Evolutionary conservation across 2,329 filamentous ascomycete genomes (phyloP), one percentile per base, ranked within the genome.

Genomic region (Penicillium sp.): DNA sequence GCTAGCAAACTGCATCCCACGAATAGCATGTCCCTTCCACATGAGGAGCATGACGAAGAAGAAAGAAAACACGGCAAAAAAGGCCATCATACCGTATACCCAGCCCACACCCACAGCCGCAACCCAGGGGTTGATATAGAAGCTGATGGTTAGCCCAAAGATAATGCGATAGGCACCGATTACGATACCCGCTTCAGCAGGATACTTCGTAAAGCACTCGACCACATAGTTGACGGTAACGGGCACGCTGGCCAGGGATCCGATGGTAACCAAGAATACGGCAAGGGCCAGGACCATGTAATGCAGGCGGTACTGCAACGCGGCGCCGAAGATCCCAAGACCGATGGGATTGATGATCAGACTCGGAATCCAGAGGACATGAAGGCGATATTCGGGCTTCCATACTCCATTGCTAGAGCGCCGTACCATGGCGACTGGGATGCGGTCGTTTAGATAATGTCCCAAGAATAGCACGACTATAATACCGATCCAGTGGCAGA

Each of bases 51-150:
- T 58, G 7, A 63, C 58, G 30, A 63, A 62, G 16, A 61, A 44
- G 41, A 58, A 63, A 1, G 61, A 62, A 10, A 63, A 57, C 2
- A 64, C 46, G 0, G 61, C 60, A 51, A 75, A 69, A 28, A 76
- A 71, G 1, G 72, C 72, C 63, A 71, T 70, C 62, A 71, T 72
- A 0, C 74, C 73, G 63, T 72, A 74, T 2, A 70, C 67, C 74
- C 74, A 76, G 4, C 67, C 68, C 11, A 72, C 58, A 14, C 63
- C 64, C 2, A 75, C 68, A 7, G 60, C 62, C 5, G 48, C 62
- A 9, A 69, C 65, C 74, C 74, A 76, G 1, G 63, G 62, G 16
- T 66, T 61, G 27, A 75, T 69, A 48, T 73, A 76, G 44, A 76
- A 76, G 18, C 66, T 66, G 14, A 74, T 67, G 0, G 68, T 68